Evolutionary conservation across 2,329 filamentous ascomycete genomes (phyloP).

Genomic region (Pseudocercospora fijiensis): DNA sequence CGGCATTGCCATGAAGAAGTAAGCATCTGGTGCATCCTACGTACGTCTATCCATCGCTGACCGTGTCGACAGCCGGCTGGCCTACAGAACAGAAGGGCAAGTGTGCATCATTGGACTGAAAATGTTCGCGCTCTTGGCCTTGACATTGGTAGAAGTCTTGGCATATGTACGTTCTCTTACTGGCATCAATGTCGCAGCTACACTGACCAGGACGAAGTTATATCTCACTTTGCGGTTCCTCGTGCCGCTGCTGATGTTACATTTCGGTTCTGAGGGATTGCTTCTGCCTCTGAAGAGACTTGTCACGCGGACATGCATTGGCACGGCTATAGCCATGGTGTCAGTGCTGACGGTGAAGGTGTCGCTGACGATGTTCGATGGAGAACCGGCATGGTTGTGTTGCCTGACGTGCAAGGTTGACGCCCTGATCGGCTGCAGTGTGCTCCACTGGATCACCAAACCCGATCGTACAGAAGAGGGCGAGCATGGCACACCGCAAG

Average conservation of each 20-base stretch:
- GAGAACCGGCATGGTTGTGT: constrained; percentile 27
- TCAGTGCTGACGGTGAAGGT: constrained; percentile 25
- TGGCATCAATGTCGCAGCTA: not conserved
- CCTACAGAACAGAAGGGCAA: constrained; percentile 17
- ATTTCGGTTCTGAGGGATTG: constrained; percentile 21
- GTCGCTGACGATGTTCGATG: constrained; percentile 26
- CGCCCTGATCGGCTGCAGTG: constrained; percentile 19
- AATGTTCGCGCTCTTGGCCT: constrained; percentile 23
- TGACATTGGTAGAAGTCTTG: constrained; percentile 23
- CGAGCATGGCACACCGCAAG: constrained; percentile 17
- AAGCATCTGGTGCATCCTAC: not conserved
- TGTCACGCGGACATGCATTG: constrained; percentile 21
- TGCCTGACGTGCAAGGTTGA: constrained; percentile 29
- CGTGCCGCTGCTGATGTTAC: constrained; percentile 23
- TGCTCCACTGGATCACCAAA: constrained; percentile 25
- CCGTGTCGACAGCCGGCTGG: constrained; percentile 15
- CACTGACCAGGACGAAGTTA: constrained; percentile 16
- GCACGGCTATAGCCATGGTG: constrained; percentile 22
- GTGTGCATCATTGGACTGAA: constrained; percentile 24
- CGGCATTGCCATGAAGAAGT: constrained; percentile 22
- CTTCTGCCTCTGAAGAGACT: constrained; percentile 20
- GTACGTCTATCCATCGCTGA: not conserved
- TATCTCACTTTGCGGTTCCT: constrained; percentile 27
- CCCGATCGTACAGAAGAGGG: constrained; percentile 13
- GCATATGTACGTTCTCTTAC: constrained; percentile 20